phyloP scores from a whole-genome alignment of 2,329 filamentous ascomycete species.

The Monilinia fructicola region DNA sequence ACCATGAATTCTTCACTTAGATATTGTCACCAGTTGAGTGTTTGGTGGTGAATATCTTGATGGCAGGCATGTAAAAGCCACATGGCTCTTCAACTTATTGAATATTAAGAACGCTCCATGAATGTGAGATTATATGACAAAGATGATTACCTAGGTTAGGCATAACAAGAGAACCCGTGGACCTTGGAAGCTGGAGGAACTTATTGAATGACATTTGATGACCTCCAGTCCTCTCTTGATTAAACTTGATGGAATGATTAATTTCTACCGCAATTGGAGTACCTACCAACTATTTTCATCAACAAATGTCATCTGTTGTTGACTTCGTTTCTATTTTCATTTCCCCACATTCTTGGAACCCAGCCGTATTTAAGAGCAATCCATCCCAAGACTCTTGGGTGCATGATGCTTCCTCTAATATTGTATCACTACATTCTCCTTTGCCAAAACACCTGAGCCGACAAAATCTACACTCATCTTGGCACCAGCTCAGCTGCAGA shows the following conservation, averaged over 20 bases:
- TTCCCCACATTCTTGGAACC: conserved; percentile 3
- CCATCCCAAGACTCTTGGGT: conserved; percentile 13
- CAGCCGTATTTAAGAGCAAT: background rate
- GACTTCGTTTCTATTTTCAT: background rate
- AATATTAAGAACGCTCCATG: conserved; percentile 3
- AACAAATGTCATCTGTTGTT: conserved; percentile 1
- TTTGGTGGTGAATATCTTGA: background rate
- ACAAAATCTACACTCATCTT: background rate
- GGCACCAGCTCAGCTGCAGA: background rate
- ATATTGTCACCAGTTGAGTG: background rate
- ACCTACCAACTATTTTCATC: background rate
- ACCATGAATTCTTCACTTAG: background rate
- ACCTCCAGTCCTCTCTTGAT: background rate
- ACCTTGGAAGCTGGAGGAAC: too few species aligned
- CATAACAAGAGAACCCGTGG: background rate
- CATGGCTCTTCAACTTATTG: background rate
- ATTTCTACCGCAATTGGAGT: background rate
- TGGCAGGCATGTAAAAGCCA: conserved; percentile 6
- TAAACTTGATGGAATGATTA: background rate
- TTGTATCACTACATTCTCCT: background rate
- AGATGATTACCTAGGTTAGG: background rate
- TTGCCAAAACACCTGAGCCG: background rate
- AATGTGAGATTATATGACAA: background rate
- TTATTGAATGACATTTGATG: background rate
- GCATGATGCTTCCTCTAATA: background rate